Percentiles rank a stretch among this genome's conserved stretches.
Conservation (phyloP, 1,284 basidiomycete species). For the Leccinum angustisporum region DNA sequence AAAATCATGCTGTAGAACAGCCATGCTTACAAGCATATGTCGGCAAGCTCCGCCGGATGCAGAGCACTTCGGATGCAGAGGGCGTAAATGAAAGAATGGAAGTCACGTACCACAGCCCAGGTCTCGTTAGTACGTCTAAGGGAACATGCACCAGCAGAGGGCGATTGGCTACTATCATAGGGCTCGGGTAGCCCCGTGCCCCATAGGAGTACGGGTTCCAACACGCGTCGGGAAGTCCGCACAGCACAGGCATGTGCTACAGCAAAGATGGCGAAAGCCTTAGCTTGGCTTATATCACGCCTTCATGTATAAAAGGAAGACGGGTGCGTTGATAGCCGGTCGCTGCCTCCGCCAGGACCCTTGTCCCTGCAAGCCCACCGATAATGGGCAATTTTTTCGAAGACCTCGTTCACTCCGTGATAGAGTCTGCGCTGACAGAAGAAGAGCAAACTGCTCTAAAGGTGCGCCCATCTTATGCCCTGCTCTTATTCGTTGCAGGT, state of each 20-base stretch:
- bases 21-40: too few relatives aligned
- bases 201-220: not conserved
- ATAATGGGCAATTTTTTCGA: constrained; percentile 34
- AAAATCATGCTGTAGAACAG: too few relatives aligned
- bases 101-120: not conserved
- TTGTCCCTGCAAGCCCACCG: not conserved
- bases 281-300: not conserved
- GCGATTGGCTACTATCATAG: not conserved
- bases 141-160: not conserved
- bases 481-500: not conserved
- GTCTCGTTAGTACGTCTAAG: too few relatives aligned
- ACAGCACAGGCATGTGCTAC: constrained; percentile 2
- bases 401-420: constrained; percentile 26
- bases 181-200: not conserved
- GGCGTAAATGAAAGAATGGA: not conserved
- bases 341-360: not conserved
- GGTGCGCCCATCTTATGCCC: constrained; percentile 9
- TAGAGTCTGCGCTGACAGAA: constrained; percentile 24
- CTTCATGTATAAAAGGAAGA: constrained; percentile 3
- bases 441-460: constrained; percentile 29
- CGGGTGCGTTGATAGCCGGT: not conserved
- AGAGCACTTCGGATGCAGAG: not conserved
- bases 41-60: too few relatives aligned
- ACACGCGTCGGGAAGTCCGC: not conserved
- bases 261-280: not conserved